Evolutionary conservation across 495 filamentous ascomycete species (phyloP).

Genomic region (Lophium mytilinum): DNA sequence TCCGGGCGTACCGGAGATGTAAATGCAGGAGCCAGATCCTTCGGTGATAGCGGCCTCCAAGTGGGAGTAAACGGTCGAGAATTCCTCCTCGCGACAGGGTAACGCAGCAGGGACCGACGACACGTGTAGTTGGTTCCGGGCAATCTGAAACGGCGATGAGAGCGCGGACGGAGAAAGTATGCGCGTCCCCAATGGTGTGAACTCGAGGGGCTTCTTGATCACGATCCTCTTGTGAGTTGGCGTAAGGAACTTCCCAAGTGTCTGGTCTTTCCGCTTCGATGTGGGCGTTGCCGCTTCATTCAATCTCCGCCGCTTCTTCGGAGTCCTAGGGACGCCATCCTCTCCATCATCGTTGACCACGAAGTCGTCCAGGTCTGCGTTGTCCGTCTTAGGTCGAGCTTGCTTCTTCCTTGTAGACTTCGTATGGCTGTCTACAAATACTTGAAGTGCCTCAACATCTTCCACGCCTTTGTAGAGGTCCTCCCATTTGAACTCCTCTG

Average conservation of each 20-base stretch:
- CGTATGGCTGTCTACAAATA: slow-evolving; percentile 61
- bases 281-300: slow-evolving; percentile 46
- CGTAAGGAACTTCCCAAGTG: slow-evolving; percentile 49
- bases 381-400: slow-evolving; percentile 31
- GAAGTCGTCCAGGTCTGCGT: slow-evolving; percentile 41
- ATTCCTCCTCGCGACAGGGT: slow-evolving; percentile 88
- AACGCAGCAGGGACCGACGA: slow-evolving; percentile 82
- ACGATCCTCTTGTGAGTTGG: slow-evolving; percentile 69
- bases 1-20: slow-evolving; percentile 98
- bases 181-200: slow-evolving; percentile 86
- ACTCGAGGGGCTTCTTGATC: slow-evolving; percentile 87
- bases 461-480: slow-evolving; percentile 60
- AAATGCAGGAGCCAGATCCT: slow-evolving; percentile 90
- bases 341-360: slow-evolving; percentile 38
- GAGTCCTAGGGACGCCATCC: slow-evolving; percentile 46
- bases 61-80: slow-evolving; percentile 82
- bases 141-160: slow-evolving; percentile 86
- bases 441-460: slow-evolving; percentile 54
- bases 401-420: slow-evolving; percentile 56
- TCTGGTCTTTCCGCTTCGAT: slow-evolving; percentile 47
- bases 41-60: slow-evolving; percentile 92
- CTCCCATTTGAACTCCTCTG: slow-evolving; percentile 88
- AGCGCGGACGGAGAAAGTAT: slow-evolving; percentile 71
- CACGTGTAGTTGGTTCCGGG: slow-evolving; percentile 83
- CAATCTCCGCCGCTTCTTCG: slow-evolving; percentile 49